These are phyloP conservation scores for Pelagophyceae sp. DNA, from an alignment of 352 stramenopile genomes.

Conservation along the genomic window DNA sequence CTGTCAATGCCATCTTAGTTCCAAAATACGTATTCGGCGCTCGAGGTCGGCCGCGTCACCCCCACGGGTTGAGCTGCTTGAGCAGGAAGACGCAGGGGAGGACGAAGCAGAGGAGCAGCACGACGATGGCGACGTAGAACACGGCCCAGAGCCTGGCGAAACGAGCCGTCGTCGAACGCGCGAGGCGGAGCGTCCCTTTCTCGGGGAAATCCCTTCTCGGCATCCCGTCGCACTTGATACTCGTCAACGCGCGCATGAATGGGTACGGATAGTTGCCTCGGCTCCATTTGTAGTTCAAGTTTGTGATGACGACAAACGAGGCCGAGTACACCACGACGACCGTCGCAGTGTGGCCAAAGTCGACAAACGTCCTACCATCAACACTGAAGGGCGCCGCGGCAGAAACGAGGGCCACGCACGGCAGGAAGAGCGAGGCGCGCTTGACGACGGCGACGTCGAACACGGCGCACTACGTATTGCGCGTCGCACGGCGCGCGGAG, in stretches of 20 bases:
- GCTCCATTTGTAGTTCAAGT: not conserved
- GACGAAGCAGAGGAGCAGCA: not conserved
- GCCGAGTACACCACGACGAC: not conserved
- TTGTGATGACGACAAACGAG: not conserved
- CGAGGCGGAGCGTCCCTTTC: too few relatives aligned
- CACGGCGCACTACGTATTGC: not conserved
- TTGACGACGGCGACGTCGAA: not conserved
- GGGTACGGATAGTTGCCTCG: not conserved
- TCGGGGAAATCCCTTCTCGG: too few relatives aligned
- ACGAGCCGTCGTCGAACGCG: too few relatives aligned
- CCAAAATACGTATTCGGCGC: too few relatives aligned
- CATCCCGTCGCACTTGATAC: not conserved
- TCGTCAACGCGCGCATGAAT: constrained; percentile 1
- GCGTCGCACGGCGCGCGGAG: not conserved
- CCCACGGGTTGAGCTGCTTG: not conserved
- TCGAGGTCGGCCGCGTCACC: not conserved
- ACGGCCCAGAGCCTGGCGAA: not conserved
- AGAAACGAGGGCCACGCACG: not conserved
- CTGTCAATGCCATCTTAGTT: too few relatives aligned
- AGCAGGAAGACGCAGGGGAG: not conserved
- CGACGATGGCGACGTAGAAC: not conserved
- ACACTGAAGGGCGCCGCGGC: too few relatives aligned
- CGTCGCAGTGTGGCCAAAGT: not conserved
- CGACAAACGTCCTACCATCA: not conserved
- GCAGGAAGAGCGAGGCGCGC: not conserved